Base-by-base conservation (phyloP, 1,284 basidiomycete species). In the Agaricales sp. region DNA sequence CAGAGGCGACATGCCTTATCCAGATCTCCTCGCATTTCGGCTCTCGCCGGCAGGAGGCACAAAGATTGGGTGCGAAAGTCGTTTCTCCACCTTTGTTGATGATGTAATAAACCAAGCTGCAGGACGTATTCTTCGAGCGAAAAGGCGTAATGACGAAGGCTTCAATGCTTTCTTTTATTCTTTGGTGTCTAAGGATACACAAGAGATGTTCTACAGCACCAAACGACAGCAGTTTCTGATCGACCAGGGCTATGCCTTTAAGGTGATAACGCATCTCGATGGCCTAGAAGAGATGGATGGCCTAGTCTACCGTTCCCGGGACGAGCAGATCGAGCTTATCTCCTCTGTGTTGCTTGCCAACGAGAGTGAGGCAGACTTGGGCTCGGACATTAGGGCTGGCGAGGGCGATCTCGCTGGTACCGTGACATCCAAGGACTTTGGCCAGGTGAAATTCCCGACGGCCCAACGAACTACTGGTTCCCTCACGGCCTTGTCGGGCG, bases 121-220 rank as follows among this genome's bases (percentile, higher is more conserved):
- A 91, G 89, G 92, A 21, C 90, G 93, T 47, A 99, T 99, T 59
- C 71, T 99, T 49, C 85, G 96, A 53, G 96, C 96, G 6, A 99
- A 99, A 67, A 79, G 96, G 50, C 78, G 96, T 56, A 99, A 99
- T 63, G 96, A 99, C 62, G 96, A 99, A 66, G 96, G 96, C 1
- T 99, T 99, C 73, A 99, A 99, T 58, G 96, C 96, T 12, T 99
- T 99, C 70, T 99, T 99, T 71, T 99, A 99, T 67, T 97, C 93
- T 25, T 79, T 99, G 23, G 96, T 99, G 41, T 96, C 92, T 35
- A 97, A 96, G 65, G 95, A 99, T 69, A 99, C 96, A 0, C 91
- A 96, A 61, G 96, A 99, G 69, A 99, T 99, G 92, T 99, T 87
- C 69, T 99, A 98, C 74, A 95, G 92, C 61, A 97, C 96, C 12